phyloP scores from a whole-genome alignment of 1,139 yeast species.

The Arxiozyma slooffiae region DNA sequence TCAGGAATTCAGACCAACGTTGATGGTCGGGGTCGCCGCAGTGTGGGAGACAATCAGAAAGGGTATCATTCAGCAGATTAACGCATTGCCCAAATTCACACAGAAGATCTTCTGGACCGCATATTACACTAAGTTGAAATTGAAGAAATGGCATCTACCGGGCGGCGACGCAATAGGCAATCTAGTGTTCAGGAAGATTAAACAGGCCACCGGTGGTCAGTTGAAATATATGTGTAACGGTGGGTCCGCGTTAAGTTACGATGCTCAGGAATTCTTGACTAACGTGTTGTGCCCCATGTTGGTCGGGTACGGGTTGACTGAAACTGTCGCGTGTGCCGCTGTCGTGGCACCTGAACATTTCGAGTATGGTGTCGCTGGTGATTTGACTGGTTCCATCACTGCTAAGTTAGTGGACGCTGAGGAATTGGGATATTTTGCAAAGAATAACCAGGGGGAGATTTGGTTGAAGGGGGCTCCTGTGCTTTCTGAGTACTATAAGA shows the following conservation, averaged over 20 bases:
- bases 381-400: conserved; percentile 76
- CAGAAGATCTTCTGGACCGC: conserved; percentile 90
- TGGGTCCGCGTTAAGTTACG: conserved; percentile 82
- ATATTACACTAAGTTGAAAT: conserved; percentile 55
- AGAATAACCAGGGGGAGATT: conserved; percentile 88
- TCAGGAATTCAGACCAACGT: conserved; percentile 76
- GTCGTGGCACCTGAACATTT: conserved; percentile 56
- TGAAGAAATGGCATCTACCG: conserved; percentile 60
- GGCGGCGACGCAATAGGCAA: conserved; percentile 57
- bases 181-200: conserved; percentile 74
- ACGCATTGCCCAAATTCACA: conserved; percentile 51
- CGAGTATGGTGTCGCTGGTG: conserved; percentile 72
- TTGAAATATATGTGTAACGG: conserved; percentile 72
- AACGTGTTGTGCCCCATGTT: conserved; percentile 78
- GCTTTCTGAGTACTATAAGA: conserved; percentile 68
- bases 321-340: conserved; percentile 87
- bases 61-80: conserved; percentile 74
- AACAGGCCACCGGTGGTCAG: conserved; percentile 92
- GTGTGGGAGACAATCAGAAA: conserved; percentile 96
- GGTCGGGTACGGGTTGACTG: conserved; percentile 94
- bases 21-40: conserved; percentile 98
- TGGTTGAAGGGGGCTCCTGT: conserved; percentile 69
- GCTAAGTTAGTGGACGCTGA: conserved; percentile 84
- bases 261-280: conserved; percentile 74
- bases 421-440: conserved; percentile 87